Base-by-base conservation (phyloP, 2,329 filamentous ascomycete species). In the Fusarium mangiferae region DNA sequence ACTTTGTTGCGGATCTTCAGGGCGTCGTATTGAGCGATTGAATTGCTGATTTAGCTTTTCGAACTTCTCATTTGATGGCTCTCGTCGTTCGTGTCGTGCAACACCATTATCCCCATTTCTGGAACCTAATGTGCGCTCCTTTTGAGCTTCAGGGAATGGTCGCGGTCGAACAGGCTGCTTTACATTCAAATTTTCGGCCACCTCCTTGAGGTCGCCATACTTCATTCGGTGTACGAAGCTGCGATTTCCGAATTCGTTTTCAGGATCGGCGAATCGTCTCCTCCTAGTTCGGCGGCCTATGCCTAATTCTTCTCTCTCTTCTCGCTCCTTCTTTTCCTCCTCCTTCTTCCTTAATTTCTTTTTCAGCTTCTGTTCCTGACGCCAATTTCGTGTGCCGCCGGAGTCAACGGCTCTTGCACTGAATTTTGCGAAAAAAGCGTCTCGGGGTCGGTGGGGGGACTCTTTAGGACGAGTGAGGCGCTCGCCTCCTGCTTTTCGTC, bases 201-300 rank as follows among this genome's bases (percentile, higher is more conserved):
- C 70, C 20, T 81, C 76, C 54, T 79, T 81, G 14, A 81, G 72
- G 20, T 77, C 74, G 8, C 86, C 88, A 59, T 85, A 82, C 75
- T 88, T 89, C 66, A 88, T 77, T 75, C 87, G 82, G 62, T 88
- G 90, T 5, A 90, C 88, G 22, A 89, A 69, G 72, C 89, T 91
- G 51, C 81, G 84, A 80, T 88, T 89, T 24, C 88, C 89, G 76
- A 89, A 89, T 3, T 77, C 70, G 24, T 80, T 83, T 5, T 84
- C 80, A 1, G 86, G 84, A 66, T 90, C 85, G 55, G 86, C 80
- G 76, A 91, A 90, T 10, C 89, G 84, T 39, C 86, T 85, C 52
- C 83, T 81, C 48, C 89, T 84, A 11, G 88, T 84, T 76, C 85
- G 83, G 7, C 83, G 81, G 22, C 81, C 81, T 5, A 78, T 80